Evolutionary conservation across 78 protist genomes (phyloP), one percentile per base, ranked within the genome.

Genomic region (Tieghemostelium lacteum): DNA sequence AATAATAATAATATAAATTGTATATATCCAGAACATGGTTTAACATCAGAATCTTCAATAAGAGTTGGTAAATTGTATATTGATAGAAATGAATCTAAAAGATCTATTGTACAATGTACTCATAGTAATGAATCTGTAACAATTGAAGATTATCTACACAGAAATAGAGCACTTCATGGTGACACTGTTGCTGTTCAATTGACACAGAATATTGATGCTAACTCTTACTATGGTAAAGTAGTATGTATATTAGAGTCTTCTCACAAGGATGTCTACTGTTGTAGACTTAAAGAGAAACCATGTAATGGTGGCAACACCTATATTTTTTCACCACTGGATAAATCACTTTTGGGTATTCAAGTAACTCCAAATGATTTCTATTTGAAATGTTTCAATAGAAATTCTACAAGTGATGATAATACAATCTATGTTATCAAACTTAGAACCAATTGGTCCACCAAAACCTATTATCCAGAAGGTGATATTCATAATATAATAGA

Each of bases 91-190:
- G 31, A 69, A 42, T 55, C 66, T 42, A 12, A 31, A 3, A 24
- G 40, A 58, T 40, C 78, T 52, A 54, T n/a, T 8, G 39, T 83
- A 17, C n/a, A 12, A 0, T 0, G n/a, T 42, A 14, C 26, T 17
- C 45, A 76, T 63, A 3, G 42, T 22, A 36, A 37, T 2, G n/a
- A n/a, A n/a, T n/a, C n/a, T n/a, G n/a, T n/a, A 24, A 19, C 6
- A 28, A 83, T 58, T 16, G 10, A 4, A 42, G 77, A 71, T 31
- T 60, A 63, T 20, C 58, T n/a, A 34, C 29, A 69, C 40, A 50
- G 89, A 66, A 83, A 83, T 45, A 60, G 89, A 50, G 57, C 89
- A 1, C 58, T 69, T 10, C 58, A 83, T 39, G 71, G 71, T 69
- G 89, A 83, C 40, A 54, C 52, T 20, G 89, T 83, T 0, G 89